Conservation (phyloP, 306 rosid species). For the Elaeagnus macrophylla region DNA sequence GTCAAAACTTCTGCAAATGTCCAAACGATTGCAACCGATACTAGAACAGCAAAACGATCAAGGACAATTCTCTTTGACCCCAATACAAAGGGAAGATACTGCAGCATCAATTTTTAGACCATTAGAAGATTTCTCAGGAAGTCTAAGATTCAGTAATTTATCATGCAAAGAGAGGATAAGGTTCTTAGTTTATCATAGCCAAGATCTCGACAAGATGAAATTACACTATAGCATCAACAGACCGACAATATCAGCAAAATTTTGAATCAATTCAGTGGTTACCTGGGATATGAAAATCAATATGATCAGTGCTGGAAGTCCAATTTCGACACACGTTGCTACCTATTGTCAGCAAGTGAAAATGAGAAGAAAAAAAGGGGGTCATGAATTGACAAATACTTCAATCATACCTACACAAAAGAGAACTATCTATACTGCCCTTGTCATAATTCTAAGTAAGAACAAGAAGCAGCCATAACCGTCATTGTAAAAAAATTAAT, state of each 20-base stretch:
- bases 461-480: neutral
- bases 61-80: constrained; percentile 29
- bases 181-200: neutral
- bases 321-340: constrained; percentile 80
- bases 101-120: constrained; percentile 29
- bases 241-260: too few species aligned
- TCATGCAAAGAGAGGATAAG: too few species aligned
- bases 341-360: constrained; percentile 36
- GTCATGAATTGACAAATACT: neutral
- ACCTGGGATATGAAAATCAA: constrained; percentile 69
- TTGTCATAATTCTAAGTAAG: neutral
- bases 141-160: neutral
- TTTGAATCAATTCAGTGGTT: constrained; percentile 13
- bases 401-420: neutral
- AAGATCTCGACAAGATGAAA: neutral
- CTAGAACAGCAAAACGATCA: constrained; percentile 50
- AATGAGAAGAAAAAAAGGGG: neutral
- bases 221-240: too few species aligned
- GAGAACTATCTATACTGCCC: neutral
- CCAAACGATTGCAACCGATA: constrained; percentile 63
- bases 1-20: constrained; percentile 75
- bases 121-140: constrained; percentile 17
- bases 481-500: neutral
- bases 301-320: constrained; percentile 72
- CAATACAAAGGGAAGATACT: constrained; percentile 52